Base-by-base conservation (phyloP, 352 stramenopile species). In the Globisporangium emineosum region DNA sequence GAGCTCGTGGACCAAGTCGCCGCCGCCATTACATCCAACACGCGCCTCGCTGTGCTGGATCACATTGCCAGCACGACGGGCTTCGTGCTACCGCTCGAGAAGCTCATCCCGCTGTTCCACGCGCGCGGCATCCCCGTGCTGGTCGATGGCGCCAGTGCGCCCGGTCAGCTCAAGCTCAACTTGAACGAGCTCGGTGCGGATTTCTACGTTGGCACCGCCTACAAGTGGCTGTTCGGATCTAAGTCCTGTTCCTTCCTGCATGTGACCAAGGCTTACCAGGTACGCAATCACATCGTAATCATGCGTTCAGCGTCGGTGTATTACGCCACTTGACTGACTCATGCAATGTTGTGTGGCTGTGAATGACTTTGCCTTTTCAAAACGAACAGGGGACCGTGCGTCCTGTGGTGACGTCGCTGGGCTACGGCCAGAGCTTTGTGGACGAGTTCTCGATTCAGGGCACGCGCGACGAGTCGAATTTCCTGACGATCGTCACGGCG, bases 191-290 rank as follows among this genome's bases (percentile, higher is more conserved):
- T 93, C 5, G 69, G 76, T 27, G 82, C 82, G 1, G 86, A 95
- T 64, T 95, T 93, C 58, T 95, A 95, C 70, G 86, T 95, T 0
- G 86, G 86, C 45, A 93, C 72, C 25, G 78, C 76, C 25, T 92
- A 93, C 77, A 94, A 94, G 64, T 94, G 86, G 86, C 76, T 95
- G 10, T 93, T 93, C 61, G 82, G 81, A 12, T 93, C 84, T 72
- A 95, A 95, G 71, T 91, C 80, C 0, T 91, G 83, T 62, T 89
- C 84, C 21, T 93, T 95, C 68, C 66, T 95, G 64, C 88, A 93
- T 64, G 86, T 95, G n/a, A 76, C 69, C 58, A 93, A 92, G 68
- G 67, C 85, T 60, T 88, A 90, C 66, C 83, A 82, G 59, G 62
- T 72, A 55, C 6, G 62, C 37, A 21, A 45, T 45, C 37, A 21